Evolutionary conservation across 108 stramenopile genomes (phyloP).

Genomic region (Cyclostephanos tholiformis): DNA sequence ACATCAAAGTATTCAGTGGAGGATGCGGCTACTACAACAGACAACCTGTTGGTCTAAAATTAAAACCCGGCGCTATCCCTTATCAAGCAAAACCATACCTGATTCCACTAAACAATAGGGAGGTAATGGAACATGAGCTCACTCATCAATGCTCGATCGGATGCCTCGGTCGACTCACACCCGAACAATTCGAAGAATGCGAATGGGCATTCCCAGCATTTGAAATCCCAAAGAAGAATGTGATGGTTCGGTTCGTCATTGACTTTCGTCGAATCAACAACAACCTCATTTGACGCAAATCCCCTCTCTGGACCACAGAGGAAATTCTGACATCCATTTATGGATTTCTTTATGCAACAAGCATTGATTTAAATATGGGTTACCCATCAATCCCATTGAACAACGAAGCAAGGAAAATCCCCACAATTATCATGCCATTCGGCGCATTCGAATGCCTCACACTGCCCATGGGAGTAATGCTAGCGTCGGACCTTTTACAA

Average conservation of each 20-base stretch:
- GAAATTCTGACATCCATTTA: not conserved
- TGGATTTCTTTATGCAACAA: not conserved
- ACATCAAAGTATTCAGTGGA: constrained; percentile 4
- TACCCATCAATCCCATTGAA: constrained; percentile 16
- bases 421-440: constrained; percentile 10
- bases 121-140: constrained; percentile 13
- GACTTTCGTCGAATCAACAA: constrained; percentile 19
- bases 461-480: no score
- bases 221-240: constrained; percentile 16
- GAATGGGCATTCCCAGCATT: constrained; percentile 19
- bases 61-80: constrained; percentile 1
- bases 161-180: constrained; percentile 1
- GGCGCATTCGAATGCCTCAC: not conserved
- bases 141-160: constrained; percentile 4
- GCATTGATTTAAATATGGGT: constrained; percentile 18
- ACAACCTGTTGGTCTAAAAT: not conserved
- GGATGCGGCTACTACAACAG: constrained; percentile 6
- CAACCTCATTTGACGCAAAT: not conserved
- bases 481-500: no score
- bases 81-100: constrained; percentile 11
- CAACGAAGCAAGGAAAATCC: not conserved
- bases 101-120: constrained; percentile 7
- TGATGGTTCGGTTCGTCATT: constrained; percentile 7
- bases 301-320: constrained; percentile 5
- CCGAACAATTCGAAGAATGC: constrained; percentile 2